Conservation (phyloP, 495 filamentous ascomycete species). For the Aspergillus sclerotioniger region DNA sequence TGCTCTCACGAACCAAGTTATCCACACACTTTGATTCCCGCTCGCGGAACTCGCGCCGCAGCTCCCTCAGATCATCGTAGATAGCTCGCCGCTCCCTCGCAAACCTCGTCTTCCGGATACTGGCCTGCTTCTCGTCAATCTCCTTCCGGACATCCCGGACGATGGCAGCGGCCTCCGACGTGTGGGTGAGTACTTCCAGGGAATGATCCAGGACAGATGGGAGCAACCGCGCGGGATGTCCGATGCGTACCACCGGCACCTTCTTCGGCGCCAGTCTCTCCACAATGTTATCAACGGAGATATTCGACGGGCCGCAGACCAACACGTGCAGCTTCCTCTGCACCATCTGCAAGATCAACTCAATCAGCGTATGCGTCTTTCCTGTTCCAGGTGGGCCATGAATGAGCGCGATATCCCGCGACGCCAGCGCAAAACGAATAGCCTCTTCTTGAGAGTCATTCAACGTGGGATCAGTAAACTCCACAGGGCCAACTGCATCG, state of each 20-base stretch:
- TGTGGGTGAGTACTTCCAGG: conserved; percentile 88
- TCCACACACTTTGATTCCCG: conserved; percentile 78
- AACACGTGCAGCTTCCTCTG: conserved; percentile 69
- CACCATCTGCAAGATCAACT: conserved; percentile 85
- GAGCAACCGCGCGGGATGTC: conserved; percentile 88
- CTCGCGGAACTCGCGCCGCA: conserved; percentile 85
- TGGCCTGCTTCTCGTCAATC: conserved; percentile 88
- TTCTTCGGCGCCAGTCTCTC: conserved; percentile 81
- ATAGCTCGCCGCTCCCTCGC: conserved; percentile 78
- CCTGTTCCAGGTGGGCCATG: conserved; percentile 96
- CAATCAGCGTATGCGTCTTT: conserved; percentile 96
- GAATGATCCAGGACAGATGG: conserved; percentile 87
- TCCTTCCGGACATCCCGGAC: conserved; percentile 90
- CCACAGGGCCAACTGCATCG: conserved; percentile 56
- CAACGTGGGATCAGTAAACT: conserved; percentile 75
- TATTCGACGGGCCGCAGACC: conserved; percentile 94
- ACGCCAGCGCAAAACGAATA: conserved; percentile 81
- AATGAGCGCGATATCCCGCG: conserved; percentile 83
- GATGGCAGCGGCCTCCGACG: conserved; percentile 82
- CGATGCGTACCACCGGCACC: conserved; percentile 83
- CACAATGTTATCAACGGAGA: conserved; percentile 98
- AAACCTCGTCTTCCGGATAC: conserved; percentile 79
- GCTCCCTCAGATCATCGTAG: conserved; percentile 78
- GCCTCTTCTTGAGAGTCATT: conserved; percentile 92
- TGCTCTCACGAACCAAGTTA: conserved; percentile 70